Percentiles rank a stretch among this genome's conserved stretches.
Evolutionary conservation across 495 filamentous ascomycete genomes (phyloP).

Genomic region (Lepraria neglecta): DNA sequence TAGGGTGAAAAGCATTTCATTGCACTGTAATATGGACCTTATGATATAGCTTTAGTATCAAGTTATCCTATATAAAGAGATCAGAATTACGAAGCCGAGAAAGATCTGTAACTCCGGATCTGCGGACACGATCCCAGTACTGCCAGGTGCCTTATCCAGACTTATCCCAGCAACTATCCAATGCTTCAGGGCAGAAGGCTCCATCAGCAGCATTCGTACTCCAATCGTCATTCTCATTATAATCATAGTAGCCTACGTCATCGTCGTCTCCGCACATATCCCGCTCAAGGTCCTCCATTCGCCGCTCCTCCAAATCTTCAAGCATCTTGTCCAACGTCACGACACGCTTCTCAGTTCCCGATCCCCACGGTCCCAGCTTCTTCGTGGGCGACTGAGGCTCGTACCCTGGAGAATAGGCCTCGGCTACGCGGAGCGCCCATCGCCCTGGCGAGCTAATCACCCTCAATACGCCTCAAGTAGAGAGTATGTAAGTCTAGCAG

Average conservation of each 20-base stretch:
- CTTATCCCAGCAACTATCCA: constrained; percentile 6
- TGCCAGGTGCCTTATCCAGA: background rate
- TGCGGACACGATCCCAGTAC: background rate
- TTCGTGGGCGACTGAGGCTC: constrained; percentile 5
- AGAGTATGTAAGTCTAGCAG: background rate
- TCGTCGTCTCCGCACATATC: background rate
- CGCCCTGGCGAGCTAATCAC: background rate
- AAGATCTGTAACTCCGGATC: too few relatives aligned
- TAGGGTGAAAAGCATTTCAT: too few relatives aligned
- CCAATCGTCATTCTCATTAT: background rate
- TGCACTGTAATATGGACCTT: too few relatives aligned
- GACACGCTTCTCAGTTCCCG: background rate
- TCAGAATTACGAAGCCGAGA: too few relatives aligned
- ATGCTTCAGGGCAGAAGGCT: background rate
- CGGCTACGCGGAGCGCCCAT: background rate
- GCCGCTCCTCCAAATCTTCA: background rate
- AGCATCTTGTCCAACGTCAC: background rate
- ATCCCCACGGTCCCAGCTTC: constrained; percentile 2
- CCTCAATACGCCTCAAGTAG: background rate
- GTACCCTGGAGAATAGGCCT: background rate
- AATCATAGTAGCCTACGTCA: background rate
- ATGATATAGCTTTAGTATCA: too few relatives aligned
- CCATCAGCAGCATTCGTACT: constrained; percentile 6
- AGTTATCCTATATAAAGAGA: too few relatives aligned
- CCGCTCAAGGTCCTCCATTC: too few relatives aligned